Evolutionary conservation across 2,329 filamentous ascomycete species (phyloP), one percentile per base, ranked within the genome.

Genomic region (Botryotinia convoluta): DNA sequence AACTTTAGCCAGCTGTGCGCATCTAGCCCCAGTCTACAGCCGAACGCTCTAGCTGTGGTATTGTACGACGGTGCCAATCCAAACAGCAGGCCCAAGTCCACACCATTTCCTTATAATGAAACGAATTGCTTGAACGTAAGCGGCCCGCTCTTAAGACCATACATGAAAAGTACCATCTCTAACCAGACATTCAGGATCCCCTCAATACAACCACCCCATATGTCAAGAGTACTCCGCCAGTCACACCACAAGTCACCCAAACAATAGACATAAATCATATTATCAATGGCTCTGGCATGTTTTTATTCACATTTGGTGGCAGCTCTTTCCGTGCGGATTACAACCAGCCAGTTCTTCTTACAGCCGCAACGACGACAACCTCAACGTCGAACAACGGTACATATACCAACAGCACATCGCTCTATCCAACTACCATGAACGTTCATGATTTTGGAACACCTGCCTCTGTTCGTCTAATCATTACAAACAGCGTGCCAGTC

Each of bases 391-490:
- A 35, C 32, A 61, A 12, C 78, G 83, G 1, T 83, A 88, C 85
- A 8, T 90, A 87, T 77, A 83, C 85, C 3, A 39, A 73, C 44
- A 45, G 44, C 86, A 89, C 77, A 82, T 86, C 44, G 83, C 14
- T 85, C 8, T 90, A 87, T 77, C 83, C 85, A 3, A 78, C 83
- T 1, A 83, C 87, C 69, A 87, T 85, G 83, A 90, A 90, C 76
- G 84, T 89, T 29, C 80, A 84, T 61, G 86, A 89, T 77, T 85
- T 86, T 45, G 84, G 84, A 90, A 74, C 85, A 93, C 32, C 88
- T 95, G 42, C 90, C 95, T 79, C 86, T 95, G 69, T 83, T 94
- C 35, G 84, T 95, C 29, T 93, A 94, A 84, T 90, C 95, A 94
- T 79, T 85, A 89, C 64, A 92, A 95, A 77, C 80, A 86, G 74